A percentile compares a stretch with the other conserved stretches of the same genome.
Evolutionary conservation across 1,139 yeast species (phyloP).

Genomic region (Sugiyamaella xylanicola): DNA sequence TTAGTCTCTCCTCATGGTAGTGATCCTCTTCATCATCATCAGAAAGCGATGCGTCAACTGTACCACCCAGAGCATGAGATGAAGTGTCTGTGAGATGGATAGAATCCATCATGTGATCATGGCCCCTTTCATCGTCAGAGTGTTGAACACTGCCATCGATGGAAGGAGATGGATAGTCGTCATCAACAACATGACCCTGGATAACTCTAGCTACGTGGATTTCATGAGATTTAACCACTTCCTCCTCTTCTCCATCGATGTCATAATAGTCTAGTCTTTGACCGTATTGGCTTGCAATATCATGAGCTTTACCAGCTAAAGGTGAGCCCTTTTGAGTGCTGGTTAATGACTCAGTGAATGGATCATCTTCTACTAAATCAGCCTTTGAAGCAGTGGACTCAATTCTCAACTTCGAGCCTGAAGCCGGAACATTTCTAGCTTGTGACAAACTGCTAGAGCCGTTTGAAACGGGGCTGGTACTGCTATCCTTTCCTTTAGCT

Average conservation of each 20-base stretch:
- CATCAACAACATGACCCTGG: constrained; percentile 96
- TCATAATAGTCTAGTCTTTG: constrained; percentile 17
- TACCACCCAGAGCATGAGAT: constrained; percentile 67
- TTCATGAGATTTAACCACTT: constrained; percentile 69
- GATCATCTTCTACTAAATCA: constrained; percentile 20
- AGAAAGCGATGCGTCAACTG: constrained; percentile 78
- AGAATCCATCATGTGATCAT: constrained; percentile 25
- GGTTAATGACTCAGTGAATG: constrained; percentile 20
- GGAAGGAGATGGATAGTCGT: constrained; percentile 57
- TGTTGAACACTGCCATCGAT: constrained; percentile 30
- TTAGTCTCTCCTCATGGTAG: constrained; percentile 74
- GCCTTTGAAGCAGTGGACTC: constrained; percentile 9
- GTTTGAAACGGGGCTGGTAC: not conserved
- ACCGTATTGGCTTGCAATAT: constrained; percentile 12
- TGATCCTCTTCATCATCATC: constrained; percentile 86
- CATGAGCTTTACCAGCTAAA: constrained; percentile 1
- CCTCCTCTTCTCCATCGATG: constrained; percentile 41
- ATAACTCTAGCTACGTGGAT: constrained; percentile 95
- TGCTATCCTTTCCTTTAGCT: not conserved
- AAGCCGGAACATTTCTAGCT: constrained; percentile 9
- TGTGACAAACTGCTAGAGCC: constrained; percentile 18
- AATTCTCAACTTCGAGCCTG: constrained; percentile 13
- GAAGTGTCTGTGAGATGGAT: constrained; percentile 22
- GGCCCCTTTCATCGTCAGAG: constrained; percentile 32
- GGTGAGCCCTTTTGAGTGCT: constrained; percentile 3